Percentiles rank a stretch among this genome's conserved stretches.
Conservation (phyloP, 257 asterid species). For the Henckelia pumila region DNA sequence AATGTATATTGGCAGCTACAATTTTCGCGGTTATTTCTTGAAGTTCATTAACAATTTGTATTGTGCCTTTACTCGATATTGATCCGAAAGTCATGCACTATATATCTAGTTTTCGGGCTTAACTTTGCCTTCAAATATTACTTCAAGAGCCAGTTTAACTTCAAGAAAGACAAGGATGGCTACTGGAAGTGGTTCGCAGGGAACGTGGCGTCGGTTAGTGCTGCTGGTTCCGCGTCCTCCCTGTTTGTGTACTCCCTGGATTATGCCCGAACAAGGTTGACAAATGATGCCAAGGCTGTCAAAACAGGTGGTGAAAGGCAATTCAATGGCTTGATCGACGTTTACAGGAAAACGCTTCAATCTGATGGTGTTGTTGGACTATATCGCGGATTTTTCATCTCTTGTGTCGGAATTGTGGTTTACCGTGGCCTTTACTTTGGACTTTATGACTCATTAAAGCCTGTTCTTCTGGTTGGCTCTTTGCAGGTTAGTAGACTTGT, state of each 20-base stretch:
- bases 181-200: constrained; percentile 23
- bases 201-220: constrained; percentile 46
- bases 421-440: constrained; percentile 53
- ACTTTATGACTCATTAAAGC: constrained; percentile 45
- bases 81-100: neutral
- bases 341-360: constrained; percentile 39
- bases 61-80: neutral
- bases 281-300: constrained; percentile 46
- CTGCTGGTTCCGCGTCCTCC: constrained; percentile 52
- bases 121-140: constrained; percentile 47
- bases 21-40: neutral
- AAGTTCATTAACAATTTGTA: neutral
- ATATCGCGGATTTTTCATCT: constrained; percentile 46
- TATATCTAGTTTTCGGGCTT: constrained; percentile 31
- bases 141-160: constrained; percentile 45
- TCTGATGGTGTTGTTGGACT: constrained; percentile 48
- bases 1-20: too few relatives aligned
- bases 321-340: constrained; percentile 40
- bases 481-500: constrained; percentile 30
- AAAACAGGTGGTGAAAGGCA: constrained; percentile 29
- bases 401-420: constrained; percentile 48
- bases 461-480: constrained; percentile 35
- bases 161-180: constrained; percentile 40
- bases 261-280: constrained; percentile 44
- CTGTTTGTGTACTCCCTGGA: constrained; percentile 47